Percentiles rank a stretch among this genome's conserved stretches.
phyloP scores from a whole-genome alignment of 805 yeast genomes.

The Saccharomycopsis olivae region DNA sequence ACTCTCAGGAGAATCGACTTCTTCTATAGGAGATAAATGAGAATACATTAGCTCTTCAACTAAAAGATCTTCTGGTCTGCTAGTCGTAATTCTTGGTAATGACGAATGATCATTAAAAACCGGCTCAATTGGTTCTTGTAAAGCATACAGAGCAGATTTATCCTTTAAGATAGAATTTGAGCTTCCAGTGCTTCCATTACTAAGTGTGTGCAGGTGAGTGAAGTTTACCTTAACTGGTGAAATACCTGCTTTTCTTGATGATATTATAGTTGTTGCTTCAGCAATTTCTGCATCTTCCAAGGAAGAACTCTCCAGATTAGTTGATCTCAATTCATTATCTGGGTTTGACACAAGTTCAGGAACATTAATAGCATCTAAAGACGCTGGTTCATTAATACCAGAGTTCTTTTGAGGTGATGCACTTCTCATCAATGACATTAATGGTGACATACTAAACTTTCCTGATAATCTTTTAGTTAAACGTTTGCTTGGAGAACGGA shows the following conservation, averaged over 20 bases:
- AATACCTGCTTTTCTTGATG: slow-evolving; percentile 4
- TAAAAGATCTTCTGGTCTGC: no score
- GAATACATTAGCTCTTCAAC: no score
- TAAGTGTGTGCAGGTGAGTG: neutral
- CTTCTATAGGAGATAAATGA: slow-evolving; percentile 16
- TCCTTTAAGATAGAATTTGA: no score
- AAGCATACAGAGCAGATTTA: no score
- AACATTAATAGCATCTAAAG: slow-evolving; percentile 4
- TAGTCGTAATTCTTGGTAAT: no score
- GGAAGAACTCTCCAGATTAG: neutral
- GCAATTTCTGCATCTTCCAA: slow-evolving; percentile 3
- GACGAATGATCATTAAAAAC: no score
- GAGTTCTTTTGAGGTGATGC: slow-evolving; percentile 5
- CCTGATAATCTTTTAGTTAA: slow-evolving; percentile 13
- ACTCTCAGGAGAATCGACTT: slow-evolving; percentile 13
- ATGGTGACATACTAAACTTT: slow-evolving; percentile 6
- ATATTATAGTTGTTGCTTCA: slow-evolving; percentile 3
- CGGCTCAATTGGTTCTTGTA: no score
- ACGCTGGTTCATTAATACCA: neutral
- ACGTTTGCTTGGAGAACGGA: slow-evolving; percentile 11
- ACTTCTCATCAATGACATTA: slow-evolving; percentile 5
- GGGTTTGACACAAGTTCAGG: slow-evolving; percentile 1
- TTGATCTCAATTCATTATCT: neutral
- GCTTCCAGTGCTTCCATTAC: no score
- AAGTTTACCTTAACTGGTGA: slow-evolving; percentile 7